These are phyloP conservation scores for Solanum ossicruentum DNA, from an alignment of 257 asterid species.

Conservation along the genomic window DNA sequence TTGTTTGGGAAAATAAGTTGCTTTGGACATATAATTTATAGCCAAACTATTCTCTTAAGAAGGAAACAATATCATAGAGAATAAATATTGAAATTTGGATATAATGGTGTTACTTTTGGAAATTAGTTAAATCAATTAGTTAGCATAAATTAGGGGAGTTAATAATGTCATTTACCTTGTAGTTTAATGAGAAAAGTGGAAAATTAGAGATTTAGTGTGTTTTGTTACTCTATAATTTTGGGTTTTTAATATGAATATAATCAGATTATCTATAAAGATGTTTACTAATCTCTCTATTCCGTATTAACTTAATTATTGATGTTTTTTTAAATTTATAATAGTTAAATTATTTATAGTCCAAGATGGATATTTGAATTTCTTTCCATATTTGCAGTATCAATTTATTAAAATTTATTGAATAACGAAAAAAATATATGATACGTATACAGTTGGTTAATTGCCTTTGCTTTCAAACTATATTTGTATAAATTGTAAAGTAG, in stretches of 20 bases:
- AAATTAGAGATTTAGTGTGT: neutral
- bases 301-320: too few species aligned
- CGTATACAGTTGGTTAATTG: too few species aligned
- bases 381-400: too few species aligned
- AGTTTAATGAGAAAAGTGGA: neutral
- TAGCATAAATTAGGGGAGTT: neutral
- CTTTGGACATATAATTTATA: neutral
- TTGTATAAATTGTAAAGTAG: too few species aligned
- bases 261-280: neutral
- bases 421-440: neutral
- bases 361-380: too few species aligned
- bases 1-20: neutral
- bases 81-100: too few species aligned
- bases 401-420: neutral
- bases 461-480: too few species aligned
- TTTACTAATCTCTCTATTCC: neutral
- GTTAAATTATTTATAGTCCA: too few species aligned
- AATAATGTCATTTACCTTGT: neutral
- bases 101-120: too few species aligned
- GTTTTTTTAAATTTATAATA: too few species aligned
- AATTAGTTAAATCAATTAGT: too few species aligned
- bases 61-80: neutral
- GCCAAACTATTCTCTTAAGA: neutral
- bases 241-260: neutral
- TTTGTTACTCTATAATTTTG: neutral